These are phyloP conservation scores for Mrakia gelida DNA, from an alignment of 768 basidiomycete species.

Conservation along the genomic window DNA sequence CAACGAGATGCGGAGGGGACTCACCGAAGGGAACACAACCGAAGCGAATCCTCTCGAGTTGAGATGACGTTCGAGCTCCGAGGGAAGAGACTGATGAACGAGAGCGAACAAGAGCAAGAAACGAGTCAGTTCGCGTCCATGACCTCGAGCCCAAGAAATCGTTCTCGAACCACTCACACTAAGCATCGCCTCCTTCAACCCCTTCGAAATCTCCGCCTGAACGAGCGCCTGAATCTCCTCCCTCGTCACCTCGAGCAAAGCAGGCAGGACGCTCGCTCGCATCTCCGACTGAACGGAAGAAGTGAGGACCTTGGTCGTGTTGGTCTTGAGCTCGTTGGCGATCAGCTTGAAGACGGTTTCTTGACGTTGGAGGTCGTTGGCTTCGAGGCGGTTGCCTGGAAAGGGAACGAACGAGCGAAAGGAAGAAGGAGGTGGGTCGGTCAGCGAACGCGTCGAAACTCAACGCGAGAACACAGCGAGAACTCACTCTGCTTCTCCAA, in stretches of 20 bases:
- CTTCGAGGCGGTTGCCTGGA: conserved; percentile 16
- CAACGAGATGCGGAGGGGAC: neutral
- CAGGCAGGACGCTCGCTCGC: conserved; percentile 15
- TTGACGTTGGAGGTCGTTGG: conserved; percentile 26
- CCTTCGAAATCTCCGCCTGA: conserved; percentile 18
- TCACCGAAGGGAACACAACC: conserved; percentile 19
- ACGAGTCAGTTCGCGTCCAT: neutral
- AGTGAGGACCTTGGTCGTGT: conserved; percentile 16
- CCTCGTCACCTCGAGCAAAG: conserved; percentile 10
- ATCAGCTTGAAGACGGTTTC: conserved; percentile 23
- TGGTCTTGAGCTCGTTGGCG: conserved; percentile 20
- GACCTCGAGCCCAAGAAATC: neutral
- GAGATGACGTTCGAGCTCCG: conserved; percentile 17
- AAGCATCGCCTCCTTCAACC: conserved; percentile 18
- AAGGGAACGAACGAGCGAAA: neutral
- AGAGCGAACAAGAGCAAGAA: neutral
- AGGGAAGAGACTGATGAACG: conserved; percentile 7
- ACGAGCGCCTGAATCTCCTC: conserved; percentile 18
- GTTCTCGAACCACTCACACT: conserved; percentile 5
- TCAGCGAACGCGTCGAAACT: neutral
- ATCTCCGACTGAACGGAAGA: conserved; percentile 15
- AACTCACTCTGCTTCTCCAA: conserved; percentile 26
- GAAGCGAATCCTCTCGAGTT: conserved; percentile 18
- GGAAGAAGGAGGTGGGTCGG: neutral
- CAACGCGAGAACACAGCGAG: neutral